phyloP scores from a whole-genome alignment of 148 eudicot genomes.

The Dysphania ambrosioides region DNA sequence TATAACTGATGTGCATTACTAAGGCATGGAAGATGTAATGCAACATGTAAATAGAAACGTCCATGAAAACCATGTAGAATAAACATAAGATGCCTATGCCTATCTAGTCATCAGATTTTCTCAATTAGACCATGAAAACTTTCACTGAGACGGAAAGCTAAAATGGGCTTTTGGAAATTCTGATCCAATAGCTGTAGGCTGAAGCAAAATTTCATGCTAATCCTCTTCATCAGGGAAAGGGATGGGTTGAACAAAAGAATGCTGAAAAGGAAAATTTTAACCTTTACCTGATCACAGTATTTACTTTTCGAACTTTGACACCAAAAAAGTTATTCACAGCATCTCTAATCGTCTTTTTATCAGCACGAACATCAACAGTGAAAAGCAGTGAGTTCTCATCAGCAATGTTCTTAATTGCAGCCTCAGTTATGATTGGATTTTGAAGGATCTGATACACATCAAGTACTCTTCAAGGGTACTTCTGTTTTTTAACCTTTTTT shows the following conservation, averaged over 20 bases:
- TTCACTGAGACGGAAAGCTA: not conserved
- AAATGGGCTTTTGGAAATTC: not conserved
- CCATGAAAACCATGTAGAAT: not conserved
- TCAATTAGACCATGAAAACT: not conserved
- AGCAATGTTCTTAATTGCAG: slow-evolving; percentile 36
- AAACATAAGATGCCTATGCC: too few species aligned
- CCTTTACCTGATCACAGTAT: slow-evolving; percentile 41
- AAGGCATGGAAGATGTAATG: not conserved
- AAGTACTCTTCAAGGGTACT: slow-evolving; percentile 33
- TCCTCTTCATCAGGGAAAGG: not conserved
- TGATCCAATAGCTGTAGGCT: not conserved
- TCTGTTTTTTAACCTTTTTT: slow-evolving; percentile 24
- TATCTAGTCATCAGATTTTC: not conserved
- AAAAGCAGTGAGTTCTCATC: slow-evolving; percentile 38
- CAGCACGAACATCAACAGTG: slow-evolving; percentile 44
- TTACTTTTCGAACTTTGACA: slow-evolving; percentile 30
- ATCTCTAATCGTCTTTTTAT: slow-evolving; percentile 40
- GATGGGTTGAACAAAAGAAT: not conserved
- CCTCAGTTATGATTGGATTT: slow-evolving; percentile 32
- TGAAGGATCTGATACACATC: slow-evolving; percentile 33
- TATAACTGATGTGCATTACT: not conserved
- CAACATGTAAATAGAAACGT: not conserved
- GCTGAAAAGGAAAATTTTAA: not conserved
- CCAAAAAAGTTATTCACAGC: slow-evolving; percentile 36
- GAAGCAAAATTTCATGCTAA: not conserved